Evolutionary conservation across 2,329 filamentous ascomycete species (phyloP).

Genomic region (Capronia americana): DNA sequence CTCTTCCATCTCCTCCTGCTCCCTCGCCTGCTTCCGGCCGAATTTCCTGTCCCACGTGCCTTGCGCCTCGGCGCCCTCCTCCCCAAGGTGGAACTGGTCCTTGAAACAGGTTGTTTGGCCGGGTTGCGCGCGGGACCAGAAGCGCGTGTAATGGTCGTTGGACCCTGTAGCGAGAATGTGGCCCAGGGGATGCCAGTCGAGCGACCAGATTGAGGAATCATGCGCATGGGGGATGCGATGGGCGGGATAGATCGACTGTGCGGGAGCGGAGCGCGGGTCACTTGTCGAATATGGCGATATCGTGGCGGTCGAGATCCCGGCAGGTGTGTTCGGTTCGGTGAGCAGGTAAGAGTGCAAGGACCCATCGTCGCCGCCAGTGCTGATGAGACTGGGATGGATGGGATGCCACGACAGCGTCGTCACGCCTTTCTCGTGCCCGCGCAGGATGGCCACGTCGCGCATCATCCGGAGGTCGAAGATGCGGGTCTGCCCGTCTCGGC

Average conservation of each 20-base stretch:
- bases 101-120: constrained; percentile 79
- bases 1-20: constrained; percentile 91
- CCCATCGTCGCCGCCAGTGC: constrained; percentile 88
- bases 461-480: constrained; percentile 98
- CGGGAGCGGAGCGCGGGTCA: constrained; percentile 78
- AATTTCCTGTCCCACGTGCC: constrained; percentile 91
- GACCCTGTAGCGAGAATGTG: constrained; percentile 95
- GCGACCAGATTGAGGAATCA: constrained; percentile 94
- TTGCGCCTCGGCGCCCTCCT: constrained; percentile 88
- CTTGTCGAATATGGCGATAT: constrained; percentile 84
- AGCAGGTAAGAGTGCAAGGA: constrained; percentile 93
- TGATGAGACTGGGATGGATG: constrained; percentile 84
- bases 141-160: constrained; percentile 94
- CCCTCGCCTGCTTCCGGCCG: constrained; percentile 77
- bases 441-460: constrained; percentile 91
- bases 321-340: constrained; percentile 87
- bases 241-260: constrained; percentile 90
- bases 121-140: constrained; percentile 90
- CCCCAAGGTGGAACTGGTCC: constrained; percentile 94
- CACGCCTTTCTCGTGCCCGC: constrained; percentile 95
- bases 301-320: constrained; percentile 66
- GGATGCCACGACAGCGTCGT: constrained; percentile 94
- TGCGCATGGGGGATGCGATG: constrained; percentile 88
- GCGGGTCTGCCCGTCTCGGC: constrained; percentile 88
- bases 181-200: constrained; percentile 96